Conservation (phyloP, 2,329 filamentous ascomycete genomes). For the Leptoxyphium fumago region DNA sequence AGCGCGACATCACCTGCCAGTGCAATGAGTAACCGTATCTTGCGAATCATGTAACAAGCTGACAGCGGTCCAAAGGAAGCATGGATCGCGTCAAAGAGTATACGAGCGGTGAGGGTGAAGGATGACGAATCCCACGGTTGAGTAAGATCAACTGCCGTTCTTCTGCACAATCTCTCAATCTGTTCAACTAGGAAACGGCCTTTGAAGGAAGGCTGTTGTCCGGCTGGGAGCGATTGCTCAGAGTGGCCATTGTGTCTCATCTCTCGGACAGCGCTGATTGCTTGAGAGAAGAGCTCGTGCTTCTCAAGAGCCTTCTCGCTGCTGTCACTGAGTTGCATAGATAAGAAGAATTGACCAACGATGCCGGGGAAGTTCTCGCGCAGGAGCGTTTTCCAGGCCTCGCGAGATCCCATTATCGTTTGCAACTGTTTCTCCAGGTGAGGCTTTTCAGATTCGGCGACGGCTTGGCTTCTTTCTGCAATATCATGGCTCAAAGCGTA, state of each 20-base stretch:
- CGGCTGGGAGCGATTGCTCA: slow-evolving; percentile 49
- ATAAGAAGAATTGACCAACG: slow-evolving; percentile 58
- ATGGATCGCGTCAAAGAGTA: slow-evolving; percentile 66
- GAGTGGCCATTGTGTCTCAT: slow-evolving; percentile 61
- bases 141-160: slow-evolving; percentile 49
- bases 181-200: slow-evolving; percentile 62
- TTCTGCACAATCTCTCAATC: slow-evolving; percentile 61
- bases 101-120: slow-evolving; percentile 39
- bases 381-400: slow-evolving; percentile 44
- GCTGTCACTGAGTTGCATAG: slow-evolving; percentile 59
- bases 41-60: slow-evolving; percentile 72
- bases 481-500: slow-evolving; percentile 75
- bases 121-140: slow-evolving; percentile 14
- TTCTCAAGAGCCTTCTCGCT: slow-evolving; percentile 41
- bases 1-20: slow-evolving; percentile 61
- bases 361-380: slow-evolving; percentile 62
- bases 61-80: slow-evolving; percentile 74
- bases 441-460: slow-evolving; percentile 4
- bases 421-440: slow-evolving; percentile 52
- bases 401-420: slow-evolving; percentile 51
- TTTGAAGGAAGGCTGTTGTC: slow-evolving; percentile 77
- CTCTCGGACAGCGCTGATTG: slow-evolving; percentile 47
- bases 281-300: slow-evolving; percentile 37
- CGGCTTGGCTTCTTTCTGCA: slow-evolving; percentile 6
- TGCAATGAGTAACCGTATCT: slow-evolving; percentile 66